These are phyloP conservation scores for Penicillium ochrochloron DNA, from an alignment of 495 filamentous ascomycete genomes.

Conservation along the genomic window DNA sequence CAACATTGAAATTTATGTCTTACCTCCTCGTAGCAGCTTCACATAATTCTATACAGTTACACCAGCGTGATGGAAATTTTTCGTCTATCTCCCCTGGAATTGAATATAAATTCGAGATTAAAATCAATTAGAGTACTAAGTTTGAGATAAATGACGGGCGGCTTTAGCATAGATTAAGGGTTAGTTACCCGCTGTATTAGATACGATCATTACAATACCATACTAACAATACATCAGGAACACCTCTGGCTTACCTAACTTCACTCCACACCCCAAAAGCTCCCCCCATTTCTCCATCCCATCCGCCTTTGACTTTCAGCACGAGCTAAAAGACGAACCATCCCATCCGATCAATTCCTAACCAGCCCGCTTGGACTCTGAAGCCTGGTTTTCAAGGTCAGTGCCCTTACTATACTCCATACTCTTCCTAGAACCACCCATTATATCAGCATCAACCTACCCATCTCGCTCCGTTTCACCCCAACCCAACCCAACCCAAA, in stretches of 20 bases:
- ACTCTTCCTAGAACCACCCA: not conserved
- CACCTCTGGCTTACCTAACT: slow-evolving; percentile 8
- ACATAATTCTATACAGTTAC: too few species aligned
- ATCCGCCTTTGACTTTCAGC: slow-evolving; percentile 11
- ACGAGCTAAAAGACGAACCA: slow-evolving; percentile 2
- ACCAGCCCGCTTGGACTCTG: slow-evolving; percentile 10
- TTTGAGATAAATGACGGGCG: not conserved
- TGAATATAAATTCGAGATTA: not conserved
- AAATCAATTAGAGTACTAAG: not conserved
- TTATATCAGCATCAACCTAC: not conserved
- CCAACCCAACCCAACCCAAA: not conserved
- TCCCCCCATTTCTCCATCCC: not conserved
- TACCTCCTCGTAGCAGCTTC: too few species aligned
- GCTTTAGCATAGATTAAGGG: not conserved
- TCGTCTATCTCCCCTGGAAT: not conserved
- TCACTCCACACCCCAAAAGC: not conserved
- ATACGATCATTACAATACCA: not conserved
- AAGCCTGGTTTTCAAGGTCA: slow-evolving; percentile 12
- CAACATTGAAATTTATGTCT: too few species aligned
- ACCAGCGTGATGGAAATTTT: not conserved
- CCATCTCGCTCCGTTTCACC: not conserved
- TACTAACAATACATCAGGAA: not conserved
- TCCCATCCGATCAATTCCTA: not conserved
- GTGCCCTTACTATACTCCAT: not conserved
- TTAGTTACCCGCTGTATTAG: not conserved